Evolutionary conservation across 2,329 filamentous ascomycete species (phyloP), one percentile per base, ranked within the genome.

Genomic region (Diaporthe vaccinii): DNA sequence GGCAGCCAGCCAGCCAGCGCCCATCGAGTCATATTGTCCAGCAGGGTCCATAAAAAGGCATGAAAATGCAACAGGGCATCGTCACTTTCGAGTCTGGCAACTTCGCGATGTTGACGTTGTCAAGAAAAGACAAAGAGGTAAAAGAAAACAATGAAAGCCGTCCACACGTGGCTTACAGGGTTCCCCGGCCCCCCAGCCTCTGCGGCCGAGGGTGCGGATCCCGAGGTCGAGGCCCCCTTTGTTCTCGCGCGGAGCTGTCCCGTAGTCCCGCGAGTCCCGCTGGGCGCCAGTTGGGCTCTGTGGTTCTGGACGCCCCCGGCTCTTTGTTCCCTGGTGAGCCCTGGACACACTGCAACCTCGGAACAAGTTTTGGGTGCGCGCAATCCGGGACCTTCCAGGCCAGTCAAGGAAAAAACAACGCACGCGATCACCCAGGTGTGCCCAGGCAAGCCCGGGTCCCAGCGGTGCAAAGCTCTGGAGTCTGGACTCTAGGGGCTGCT

Each of bases 121-220:
- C 31, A 15, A 15, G 25, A 31, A 17, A 44, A 28, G 10, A 34
- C 22, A 15, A 44, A 15, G 20, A 4, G 20, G 39, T 2, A 44
- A 31, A 46, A 7, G 20, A 46, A 46, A 46, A 65, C 59, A 31
- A 49, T 7, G 0, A 22, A 36, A 31, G 25, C 39, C 20, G 28
- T 31, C 61, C 49, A 69, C 65, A 69, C 65, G 65, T 69, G 65
- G 65, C 49, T 4, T 3, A 34, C 65, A 69, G 65, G 65, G 65
- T 69, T 69, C 65, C 65, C 65, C 65, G 31, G 46, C 31, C 49
- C 49, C 46, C 46, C 22, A n/a, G 17, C 31, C 46, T 28, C 46
- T 25, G 62, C 46, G 22, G 46, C 46, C 31, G 65, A 65, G 39
- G 39, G 12, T 46, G 62, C 44, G 62, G 44, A 34, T 65, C 61